Evolutionary conservation across 257 asterid species (phyloP), one percentile per base, ranked within the genome.

Genomic region (Fraxinus quadrangulata): DNA sequence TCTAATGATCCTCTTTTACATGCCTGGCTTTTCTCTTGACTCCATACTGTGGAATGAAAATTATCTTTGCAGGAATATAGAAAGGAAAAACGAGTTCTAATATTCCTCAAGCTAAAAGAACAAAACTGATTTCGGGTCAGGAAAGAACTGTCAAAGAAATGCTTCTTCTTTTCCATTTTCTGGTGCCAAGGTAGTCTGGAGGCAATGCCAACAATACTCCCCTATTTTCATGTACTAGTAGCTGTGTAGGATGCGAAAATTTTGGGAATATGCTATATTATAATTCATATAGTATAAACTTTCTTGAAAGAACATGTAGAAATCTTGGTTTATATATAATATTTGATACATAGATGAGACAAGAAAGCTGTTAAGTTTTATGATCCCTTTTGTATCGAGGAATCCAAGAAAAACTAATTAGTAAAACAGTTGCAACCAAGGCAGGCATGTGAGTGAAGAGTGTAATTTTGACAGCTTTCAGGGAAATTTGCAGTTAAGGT

Each of bases 371-470:
- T 72, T 40, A 72, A 63, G 40, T 56, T 84, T 74, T 56, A 84
- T 84, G 81, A 73, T 82, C 16, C 85, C 81, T 14, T 81, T 30
- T 21, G 83, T 75, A 39, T 74, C 77, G 7, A 84, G 75, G 39
- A 54, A 81, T 75, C 81, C 87, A 0, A 78, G 85, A 31, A 73
- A 75, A 28, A 83, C 84, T 19, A 23, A 37, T 9, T 24, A 19
- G 28, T 39, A 2, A 11, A 23, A 13, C 28, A n/a, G 17, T 59
- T 21, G 67, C 1, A 8, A 59, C 67, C 67, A 23, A 59, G 67
- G 30, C 10, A 59, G 31, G 30, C 13, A 21, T 5, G 14, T 21
- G 67, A 56, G 11, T 54, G 65, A 54, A 17, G 23, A 9, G 1
- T n/a, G 23, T 56, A 6, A 17, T 19, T 17, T 17, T n/a, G 13